Evolutionary conservation across 1,139 yeast genomes (phyloP).

Genomic region (Hansenula lynferdii): DNA sequence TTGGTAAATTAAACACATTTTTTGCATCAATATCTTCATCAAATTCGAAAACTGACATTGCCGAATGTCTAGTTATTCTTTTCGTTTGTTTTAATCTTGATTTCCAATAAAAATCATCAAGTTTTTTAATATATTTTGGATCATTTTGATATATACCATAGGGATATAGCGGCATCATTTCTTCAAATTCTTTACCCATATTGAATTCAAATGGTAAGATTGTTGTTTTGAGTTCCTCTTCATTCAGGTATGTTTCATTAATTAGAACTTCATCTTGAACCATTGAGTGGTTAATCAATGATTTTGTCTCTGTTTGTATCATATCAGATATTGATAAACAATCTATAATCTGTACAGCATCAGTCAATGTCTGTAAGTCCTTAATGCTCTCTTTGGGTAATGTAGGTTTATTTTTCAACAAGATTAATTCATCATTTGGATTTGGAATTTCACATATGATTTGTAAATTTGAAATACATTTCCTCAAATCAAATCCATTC

Average conservation of each 20-base stretch:
- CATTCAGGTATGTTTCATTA: slow-evolving; percentile 25
- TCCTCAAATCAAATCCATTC: slow-evolving; percentile 47
- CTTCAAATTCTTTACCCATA: slow-evolving; percentile 5
- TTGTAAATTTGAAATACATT: slow-evolving; percentile 51
- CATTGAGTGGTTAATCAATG: slow-evolving; percentile 34
- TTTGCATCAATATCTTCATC: slow-evolving; percentile 5
- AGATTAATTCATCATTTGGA: slow-evolving; percentile 23
- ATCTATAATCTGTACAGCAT: slow-evolving; percentile 29
- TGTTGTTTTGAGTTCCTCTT: slow-evolving; percentile 17
- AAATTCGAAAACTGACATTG: slow-evolving; percentile 5
- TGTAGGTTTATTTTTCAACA: slow-evolving; percentile 15
- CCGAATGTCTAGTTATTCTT: slow-evolving; percentile 12
- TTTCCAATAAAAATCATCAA: slow-evolving; percentile 9
- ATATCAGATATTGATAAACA: slow-evolving; percentile 37
- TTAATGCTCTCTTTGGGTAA: no score
- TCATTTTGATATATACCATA: background rate
- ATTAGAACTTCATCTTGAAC: slow-evolving; percentile 36
- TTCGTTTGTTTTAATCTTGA: slow-evolving; percentile 10
- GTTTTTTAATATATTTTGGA: slow-evolving; percentile 2
- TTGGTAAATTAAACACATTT: slow-evolving; percentile 15
- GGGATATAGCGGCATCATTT: slow-evolving; percentile 6
- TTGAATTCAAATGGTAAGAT: slow-evolving; percentile 17
- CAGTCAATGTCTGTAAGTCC: no score
- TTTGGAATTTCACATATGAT: slow-evolving; percentile 39
- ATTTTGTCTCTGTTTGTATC: slow-evolving; percentile 28